Evolutionary conservation across 2,329 filamentous ascomycete genomes (phyloP).

Genomic region (Colletotrichum musae): DNA sequence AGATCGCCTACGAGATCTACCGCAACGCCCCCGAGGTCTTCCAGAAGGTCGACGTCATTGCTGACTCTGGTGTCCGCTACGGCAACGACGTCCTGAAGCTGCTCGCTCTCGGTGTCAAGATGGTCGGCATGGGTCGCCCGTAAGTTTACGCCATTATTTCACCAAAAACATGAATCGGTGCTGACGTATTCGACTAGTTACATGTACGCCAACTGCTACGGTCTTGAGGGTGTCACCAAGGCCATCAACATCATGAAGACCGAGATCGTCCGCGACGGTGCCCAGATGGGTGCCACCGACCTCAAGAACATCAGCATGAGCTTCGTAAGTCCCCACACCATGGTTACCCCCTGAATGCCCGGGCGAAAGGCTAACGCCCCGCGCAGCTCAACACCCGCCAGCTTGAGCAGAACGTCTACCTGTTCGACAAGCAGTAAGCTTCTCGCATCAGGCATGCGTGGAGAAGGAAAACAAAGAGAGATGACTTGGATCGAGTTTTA

Average conservation of each 20-base stretch:
- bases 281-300: slow-evolving; percentile 51
- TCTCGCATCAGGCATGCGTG: not conserved
- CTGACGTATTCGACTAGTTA: slow-evolving; percentile 44
- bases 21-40: slow-evolving; percentile 55
- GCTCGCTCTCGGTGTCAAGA: slow-evolving; percentile 56
- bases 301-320: slow-evolving; percentile 45
- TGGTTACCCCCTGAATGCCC: too few species aligned
- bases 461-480: not conserved
- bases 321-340: slow-evolving; percentile 30
- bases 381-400: slow-evolving; percentile 36
- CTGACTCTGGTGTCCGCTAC: slow-evolving; percentile 56
- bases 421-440: slow-evolving; percentile 24
- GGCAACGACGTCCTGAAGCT: slow-evolving; percentile 58
- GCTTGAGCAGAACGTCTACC: slow-evolving; percentile 35
- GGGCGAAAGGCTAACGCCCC: not conserved
- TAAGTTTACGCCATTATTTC: slow-evolving; percentile 25
- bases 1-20: slow-evolving; percentile 50
- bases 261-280: slow-evolving; percentile 57
- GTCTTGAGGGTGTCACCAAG: slow-evolving; percentile 61
- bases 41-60: slow-evolving; percentile 52
- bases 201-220: slow-evolving; percentile 67
- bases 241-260: slow-evolving; percentile 63
- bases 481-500: not conserved
- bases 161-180: not conserved
- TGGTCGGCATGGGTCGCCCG: slow-evolving; percentile 59